A percentile compares a stretch with the other conserved stretches of the same genome.
phyloP scores from a whole-genome alignment of 106 monocot genomes.

The Acorus calamus region DNA sequence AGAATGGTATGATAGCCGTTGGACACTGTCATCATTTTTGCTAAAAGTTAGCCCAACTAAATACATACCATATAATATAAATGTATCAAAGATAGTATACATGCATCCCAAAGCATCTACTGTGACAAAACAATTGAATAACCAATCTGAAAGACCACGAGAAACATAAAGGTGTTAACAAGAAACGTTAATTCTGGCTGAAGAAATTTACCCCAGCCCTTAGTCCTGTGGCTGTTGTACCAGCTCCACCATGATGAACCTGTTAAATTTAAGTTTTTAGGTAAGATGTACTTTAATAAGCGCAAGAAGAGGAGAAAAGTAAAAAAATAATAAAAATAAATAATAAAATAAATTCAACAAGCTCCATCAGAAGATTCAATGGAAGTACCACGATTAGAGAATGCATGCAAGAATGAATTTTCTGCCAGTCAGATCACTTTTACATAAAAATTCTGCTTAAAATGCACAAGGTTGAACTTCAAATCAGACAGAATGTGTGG shows the following conservation, averaged over 20 bases:
- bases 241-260: constrained; percentile 98
- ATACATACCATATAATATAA: not conserved
- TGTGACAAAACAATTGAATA: not conserved
- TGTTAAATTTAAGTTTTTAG: constrained; percentile 8
- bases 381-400: not conserved
- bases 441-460: no score
- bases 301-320: no score
- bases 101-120: not conserved
- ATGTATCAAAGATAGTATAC: no score
- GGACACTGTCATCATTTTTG: constrained; percentile 56
- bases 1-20: constrained; percentile 86
- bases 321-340: not conserved
- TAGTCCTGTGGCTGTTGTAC: constrained; percentile 87
- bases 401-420: not conserved
- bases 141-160: not conserved
- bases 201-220: constrained; percentile 67
- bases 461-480: no score
- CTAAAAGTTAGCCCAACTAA: not conserved
- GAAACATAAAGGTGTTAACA: not conserved
- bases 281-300: no score
- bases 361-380: not conserved
- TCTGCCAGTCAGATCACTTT: no score
- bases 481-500: no score
- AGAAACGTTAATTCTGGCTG: not conserved
- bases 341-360: not conserved